Base-by-base conservation (phyloP, 495 filamentous ascomycete genomes). In the Aspergillus coremiiformis region DNA sequence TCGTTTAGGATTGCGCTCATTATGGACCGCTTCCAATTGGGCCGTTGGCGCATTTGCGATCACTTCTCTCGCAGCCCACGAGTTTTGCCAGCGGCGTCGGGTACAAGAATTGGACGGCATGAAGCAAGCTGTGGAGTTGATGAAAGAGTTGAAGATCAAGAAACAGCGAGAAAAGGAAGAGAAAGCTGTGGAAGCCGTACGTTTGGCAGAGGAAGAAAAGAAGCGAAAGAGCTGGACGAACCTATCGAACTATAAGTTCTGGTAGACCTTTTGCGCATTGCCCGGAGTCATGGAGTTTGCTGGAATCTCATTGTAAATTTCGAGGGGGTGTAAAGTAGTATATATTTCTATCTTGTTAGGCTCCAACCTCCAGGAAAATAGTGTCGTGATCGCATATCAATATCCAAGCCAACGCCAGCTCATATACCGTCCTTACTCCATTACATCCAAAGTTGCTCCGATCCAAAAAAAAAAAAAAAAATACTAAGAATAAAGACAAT, bases 11-110 rank as follows among this genome's bases (percentile, higher is more conserved):
- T 48, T 69, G 32, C 66, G 66, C 9, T 66, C 72, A 21, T 58
- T 78, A 41, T 75, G 69, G 70, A 67, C 66, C 27, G 84, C 87
- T 5, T 84, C 81, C 24, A 91, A 91, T 63, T 95, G 87, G 87
- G 89, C 89, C 1, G 87, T 89, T 11, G 85, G 83, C n/a, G 69
- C 78, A 10, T 93, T 90, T 57, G 73, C 79, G 10, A 57, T 84
- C 39, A 75, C 70, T 11, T 83, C 86, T 3, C 65, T 87, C 17
- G 71, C 73, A 43, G 80, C 82, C 45, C 89, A 90, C 65, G 88
- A 96, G 69, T 87, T 83, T 55, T 98, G 90, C 69, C 83, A 87
- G 59, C 78, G 78, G 51, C 77, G 74, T 33, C 79, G 92, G 53
- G 66, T 76, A 32, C 71, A 81, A 52, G 92, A 96, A 69, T 76